Percentiles rank a stretch among this genome's conserved stretches.
Evolutionary conservation across 2,329 filamentous ascomycete genomes (phyloP).

Genomic region (Microascus cirrosus): DNA sequence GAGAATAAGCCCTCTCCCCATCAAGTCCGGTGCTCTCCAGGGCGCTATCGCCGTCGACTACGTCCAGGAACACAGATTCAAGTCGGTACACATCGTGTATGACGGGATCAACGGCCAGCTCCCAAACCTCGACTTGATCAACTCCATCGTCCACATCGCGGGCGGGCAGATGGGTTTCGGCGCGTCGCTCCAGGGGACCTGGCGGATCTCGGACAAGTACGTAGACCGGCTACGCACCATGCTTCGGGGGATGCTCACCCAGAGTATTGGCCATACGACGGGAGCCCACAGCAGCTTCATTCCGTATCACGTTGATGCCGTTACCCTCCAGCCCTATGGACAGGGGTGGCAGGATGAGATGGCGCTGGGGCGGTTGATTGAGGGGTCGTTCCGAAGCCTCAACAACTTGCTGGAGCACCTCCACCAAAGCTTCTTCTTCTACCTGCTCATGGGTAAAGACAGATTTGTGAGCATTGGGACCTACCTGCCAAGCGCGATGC

Average conservation of each 20-base stretch:
- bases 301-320: slow-evolving; percentile 92
- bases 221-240: slow-evolving; percentile 75
- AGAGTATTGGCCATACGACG: slow-evolving; percentile 78
- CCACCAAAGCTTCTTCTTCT: slow-evolving; percentile 99
- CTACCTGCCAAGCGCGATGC: slow-evolving; percentile 95
- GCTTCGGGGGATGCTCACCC: slow-evolving; percentile 83
- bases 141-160: slow-evolving; percentile 81
- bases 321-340: slow-evolving; percentile 83
- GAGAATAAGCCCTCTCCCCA: slow-evolving; percentile 61
- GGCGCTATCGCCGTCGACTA: slow-evolving; percentile 92
- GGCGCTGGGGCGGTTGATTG: slow-evolving; percentile 79
- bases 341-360: slow-evolving; percentile 97
- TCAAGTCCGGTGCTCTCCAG: slow-evolving; percentile 90
- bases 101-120: slow-evolving; percentile 93
- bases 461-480: slow-evolving; percentile 97
- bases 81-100: slow-evolving; percentile 83
- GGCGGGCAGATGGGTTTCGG: slow-evolving; percentile 86
- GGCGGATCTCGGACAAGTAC: slow-evolving; percentile 71
- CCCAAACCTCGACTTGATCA: slow-evolving; percentile 91
- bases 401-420: slow-evolving; percentile 96
- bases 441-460: slow-evolving; percentile 81
- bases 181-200: slow-evolving; percentile 77
- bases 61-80: slow-evolving; percentile 71
- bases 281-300: slow-evolving; percentile 94
- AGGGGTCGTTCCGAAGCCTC: slow-evolving; percentile 83